Conservation (phyloP, 768 basidiomycete species). For the Suillus occidentalis region DNA sequence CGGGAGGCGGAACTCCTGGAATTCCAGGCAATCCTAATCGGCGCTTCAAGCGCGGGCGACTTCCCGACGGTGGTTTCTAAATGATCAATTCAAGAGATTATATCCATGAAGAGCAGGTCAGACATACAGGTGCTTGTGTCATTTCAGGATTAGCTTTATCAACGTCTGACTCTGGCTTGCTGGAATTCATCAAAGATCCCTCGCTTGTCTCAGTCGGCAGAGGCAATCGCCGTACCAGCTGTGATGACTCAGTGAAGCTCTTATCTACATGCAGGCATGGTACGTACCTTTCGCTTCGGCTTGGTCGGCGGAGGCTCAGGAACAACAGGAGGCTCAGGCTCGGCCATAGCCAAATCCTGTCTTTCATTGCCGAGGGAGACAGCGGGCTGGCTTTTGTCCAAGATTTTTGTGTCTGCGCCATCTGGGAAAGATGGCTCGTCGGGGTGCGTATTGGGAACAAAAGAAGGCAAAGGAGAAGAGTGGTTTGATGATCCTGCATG, state of each 20-base stretch:
- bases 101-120: no score
- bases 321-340: slow-evolving; percentile 19
- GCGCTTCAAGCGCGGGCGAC: slow-evolving; percentile 52
- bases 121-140: slow-evolving; percentile 27
- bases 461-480: slow-evolving; percentile 45
- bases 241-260: neutral
- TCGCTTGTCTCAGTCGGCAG: neutral
- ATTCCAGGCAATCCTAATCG: slow-evolving; percentile 38
- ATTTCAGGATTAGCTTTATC: slow-evolving; percentile 15
- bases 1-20: slow-evolving; percentile 19
- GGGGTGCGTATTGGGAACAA: slow-evolving; percentile 52
- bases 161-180: neutral
- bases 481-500: slow-evolving; percentile 10
- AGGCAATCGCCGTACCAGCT: slow-evolving; percentile 5
- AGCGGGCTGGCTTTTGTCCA: slow-evolving; percentile 7
- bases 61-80: slow-evolving; percentile 43
- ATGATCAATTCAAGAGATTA: neutral
- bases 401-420: slow-evolving; percentile 1
- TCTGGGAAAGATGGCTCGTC: slow-evolving; percentile 47
- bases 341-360: slow-evolving; percentile 11
- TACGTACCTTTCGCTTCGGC: slow-evolving; percentile 33
- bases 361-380: slow-evolving; percentile 17
- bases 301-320: slow-evolving; percentile 24
- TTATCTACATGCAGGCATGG: neutral
- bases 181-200: neutral